Evolutionary conservation across 495 filamentous ascomycete genomes (phyloP).

Genomic region (Durotheca rogersii): DNA sequence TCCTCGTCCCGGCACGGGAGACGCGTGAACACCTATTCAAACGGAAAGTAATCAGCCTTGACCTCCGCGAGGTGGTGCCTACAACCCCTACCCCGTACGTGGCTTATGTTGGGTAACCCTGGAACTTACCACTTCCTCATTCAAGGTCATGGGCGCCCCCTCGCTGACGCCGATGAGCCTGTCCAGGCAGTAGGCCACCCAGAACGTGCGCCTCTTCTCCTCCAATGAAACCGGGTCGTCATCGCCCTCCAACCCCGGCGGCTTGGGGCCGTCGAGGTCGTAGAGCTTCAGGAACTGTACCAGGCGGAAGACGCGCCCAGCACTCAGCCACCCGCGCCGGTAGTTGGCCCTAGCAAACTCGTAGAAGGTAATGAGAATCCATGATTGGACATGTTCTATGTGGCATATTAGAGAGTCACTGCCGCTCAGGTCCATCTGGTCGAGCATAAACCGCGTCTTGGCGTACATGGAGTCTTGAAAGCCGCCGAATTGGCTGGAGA

Average conservation of each 20-base stretch:
- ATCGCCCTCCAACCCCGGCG: constrained; percentile 9
- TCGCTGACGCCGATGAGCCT: constrained; percentile 52
- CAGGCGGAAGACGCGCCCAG: constrained; percentile 54
- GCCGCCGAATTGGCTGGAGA: constrained; percentile 54
- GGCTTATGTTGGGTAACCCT: background rate
- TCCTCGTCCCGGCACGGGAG: constrained; percentile 51
- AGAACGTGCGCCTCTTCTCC: constrained; percentile 55
- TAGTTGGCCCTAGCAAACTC: constrained; percentile 52
- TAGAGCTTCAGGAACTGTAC: constrained; percentile 53
- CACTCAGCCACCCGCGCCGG: constrained; percentile 54
- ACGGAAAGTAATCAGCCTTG: background rate
- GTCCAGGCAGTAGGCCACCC: constrained; percentile 59
- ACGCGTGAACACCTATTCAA: constrained; percentile 41
- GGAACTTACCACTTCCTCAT: constrained; percentile 50
- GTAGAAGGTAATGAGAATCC: constrained; percentile 55
- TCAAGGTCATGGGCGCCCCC: constrained; percentile 49
- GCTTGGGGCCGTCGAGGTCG: constrained; percentile 47
- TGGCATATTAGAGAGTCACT: constrained; percentile 26
- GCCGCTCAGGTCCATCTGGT: constrained; percentile 36
- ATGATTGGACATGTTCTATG: constrained; percentile 54
- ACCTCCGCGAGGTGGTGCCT: constrained; percentile 6
- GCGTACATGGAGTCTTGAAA: constrained; percentile 49
- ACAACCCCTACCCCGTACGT: constrained; percentile 4
- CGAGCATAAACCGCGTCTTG: constrained; percentile 52
- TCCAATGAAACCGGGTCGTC: constrained; percentile 41